phyloP scores from a whole-genome alignment of 2,329 filamentous ascomycete species.

The Clonostachys byssicola region DNA sequence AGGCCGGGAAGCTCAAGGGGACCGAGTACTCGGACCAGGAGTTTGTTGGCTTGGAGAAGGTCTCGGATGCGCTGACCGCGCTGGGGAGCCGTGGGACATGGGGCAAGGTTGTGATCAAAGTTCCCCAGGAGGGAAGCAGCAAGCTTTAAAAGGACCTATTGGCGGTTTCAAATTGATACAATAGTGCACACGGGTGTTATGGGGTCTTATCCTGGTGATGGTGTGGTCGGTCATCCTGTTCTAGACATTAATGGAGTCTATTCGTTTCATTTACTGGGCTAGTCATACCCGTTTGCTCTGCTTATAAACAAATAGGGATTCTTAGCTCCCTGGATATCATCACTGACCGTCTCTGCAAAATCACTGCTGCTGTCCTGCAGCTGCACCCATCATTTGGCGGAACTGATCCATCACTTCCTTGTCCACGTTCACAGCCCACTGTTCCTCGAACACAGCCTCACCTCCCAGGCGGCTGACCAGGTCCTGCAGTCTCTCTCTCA shows the following conservation, averaged over 20 bases:
- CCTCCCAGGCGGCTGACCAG: constrained; percentile 60
- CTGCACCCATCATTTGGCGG: constrained; percentile 17
- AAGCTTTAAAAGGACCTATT: constrained; percentile 35
- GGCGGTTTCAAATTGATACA: too few relatives aligned
- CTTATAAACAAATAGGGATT: too few relatives aligned
- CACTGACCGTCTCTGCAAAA: too few relatives aligned
- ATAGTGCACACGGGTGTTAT: too few relatives aligned
- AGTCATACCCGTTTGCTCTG: too few relatives aligned
- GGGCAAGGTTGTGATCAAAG: constrained; percentile 92
- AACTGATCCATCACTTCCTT: constrained; percentile 67
- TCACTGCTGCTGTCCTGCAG: background rate
- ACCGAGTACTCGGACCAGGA: constrained; percentile 80
- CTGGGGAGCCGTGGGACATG: constrained; percentile 81
- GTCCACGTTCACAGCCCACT: constrained; percentile 73
- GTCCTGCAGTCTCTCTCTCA: constrained; percentile 56
- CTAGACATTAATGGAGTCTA: constrained; percentile 6
- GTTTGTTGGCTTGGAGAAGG: constrained; percentile 76
- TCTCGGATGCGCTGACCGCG: constrained; percentile 72
- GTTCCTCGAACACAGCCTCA: constrained; percentile 59
- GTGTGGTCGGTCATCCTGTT: background rate
- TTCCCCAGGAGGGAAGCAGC: constrained; percentile 63
- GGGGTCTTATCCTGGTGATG: too few relatives aligned
- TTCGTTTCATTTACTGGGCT: constrained; percentile 2
- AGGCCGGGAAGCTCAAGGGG: constrained; percentile 71
- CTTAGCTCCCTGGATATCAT: too few relatives aligned